Conservation (phyloP, 2,329 filamentous ascomycete genomes). For the Ophiostoma sp. region DNA sequence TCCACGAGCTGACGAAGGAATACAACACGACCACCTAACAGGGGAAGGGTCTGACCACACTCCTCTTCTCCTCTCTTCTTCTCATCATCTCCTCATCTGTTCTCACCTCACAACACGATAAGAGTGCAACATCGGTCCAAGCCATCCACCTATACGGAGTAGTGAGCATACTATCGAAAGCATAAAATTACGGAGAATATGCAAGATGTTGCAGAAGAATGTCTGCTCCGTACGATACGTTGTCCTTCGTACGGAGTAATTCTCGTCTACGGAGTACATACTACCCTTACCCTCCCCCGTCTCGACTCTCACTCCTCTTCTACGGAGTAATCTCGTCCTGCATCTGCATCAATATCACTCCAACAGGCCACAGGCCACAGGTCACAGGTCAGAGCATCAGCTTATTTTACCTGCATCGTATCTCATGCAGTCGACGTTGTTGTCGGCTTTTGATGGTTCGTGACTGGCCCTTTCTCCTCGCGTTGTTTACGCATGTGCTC, state of each 20-base stretch:
- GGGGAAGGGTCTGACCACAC: not conserved
- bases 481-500: not conserved
- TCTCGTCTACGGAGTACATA: not conserved
- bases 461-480: not conserved
- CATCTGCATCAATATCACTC: conserved; percentile 2
- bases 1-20: too few relatives aligned
- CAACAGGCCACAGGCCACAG: not conserved
- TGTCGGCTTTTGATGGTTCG: not conserved
- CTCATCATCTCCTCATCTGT: too few relatives aligned
- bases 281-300: not conserved
- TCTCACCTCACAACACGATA: not conserved
- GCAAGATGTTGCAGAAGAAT: not conserved
- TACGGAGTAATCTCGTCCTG: conserved; percentile 1
- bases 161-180: not conserved
- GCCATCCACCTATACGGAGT: not conserved
- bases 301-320: not conserved
- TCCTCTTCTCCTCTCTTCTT: not conserved
- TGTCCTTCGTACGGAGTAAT: too few relatives aligned
- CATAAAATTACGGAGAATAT: not conserved
- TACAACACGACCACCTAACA: not conserved
- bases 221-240: not conserved
- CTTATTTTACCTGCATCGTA: conserved; percentile 5
- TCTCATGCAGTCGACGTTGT: not conserved
- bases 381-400: not conserved
- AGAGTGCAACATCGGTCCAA: not conserved